phyloP scores from a whole-genome alignment of 306 rosid species.

The Cicer chorassanicum region DNA sequence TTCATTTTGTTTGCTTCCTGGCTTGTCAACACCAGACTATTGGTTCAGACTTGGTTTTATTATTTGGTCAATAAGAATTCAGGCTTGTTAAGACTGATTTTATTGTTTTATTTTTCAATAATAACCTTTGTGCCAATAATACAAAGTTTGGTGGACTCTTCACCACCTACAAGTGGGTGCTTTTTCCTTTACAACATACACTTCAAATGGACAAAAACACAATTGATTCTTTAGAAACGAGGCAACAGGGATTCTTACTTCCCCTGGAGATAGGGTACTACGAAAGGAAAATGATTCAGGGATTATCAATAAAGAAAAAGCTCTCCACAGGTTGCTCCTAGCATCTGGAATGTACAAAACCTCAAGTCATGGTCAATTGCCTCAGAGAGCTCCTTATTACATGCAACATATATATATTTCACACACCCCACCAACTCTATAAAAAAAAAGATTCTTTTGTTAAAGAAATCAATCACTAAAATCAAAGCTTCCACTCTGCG shows the following conservation, averaged over 20 bases:
- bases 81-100: neutral
- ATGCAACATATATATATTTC: constrained; percentile 22
- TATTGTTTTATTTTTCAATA: too few relatives aligned
- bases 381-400: constrained; percentile 20
- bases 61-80: neutral
- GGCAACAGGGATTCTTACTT: too few relatives aligned
- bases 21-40: neutral
- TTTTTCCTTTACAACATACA: too few relatives aligned
- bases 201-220: too few relatives aligned
- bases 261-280: too few relatives aligned
- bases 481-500: constrained; percentile 86
- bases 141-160: too few relatives aligned
- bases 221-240: too few relatives aligned
- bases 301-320: too few relatives aligned
- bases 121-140: too few relatives aligned
- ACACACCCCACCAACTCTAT: neutral
- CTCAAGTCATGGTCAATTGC: constrained; percentile 5
- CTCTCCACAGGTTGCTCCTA: too few relatives aligned
- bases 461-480: constrained; percentile 64
- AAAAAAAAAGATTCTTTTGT: constrained; percentile 17
- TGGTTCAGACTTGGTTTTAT: neutral
- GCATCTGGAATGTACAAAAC: constrained; percentile 30
- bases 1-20: constrained; percentile 21
- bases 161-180: too few relatives aligned
- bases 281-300: too few relatives aligned